A percentile compares a stretch with the other conserved stretches of the same genome.
These are phyloP conservation scores for Alternaria alternata DNA, from an alignment of 2,329 filamentous ascomycete species.

Conservation along the genomic window DNA sequence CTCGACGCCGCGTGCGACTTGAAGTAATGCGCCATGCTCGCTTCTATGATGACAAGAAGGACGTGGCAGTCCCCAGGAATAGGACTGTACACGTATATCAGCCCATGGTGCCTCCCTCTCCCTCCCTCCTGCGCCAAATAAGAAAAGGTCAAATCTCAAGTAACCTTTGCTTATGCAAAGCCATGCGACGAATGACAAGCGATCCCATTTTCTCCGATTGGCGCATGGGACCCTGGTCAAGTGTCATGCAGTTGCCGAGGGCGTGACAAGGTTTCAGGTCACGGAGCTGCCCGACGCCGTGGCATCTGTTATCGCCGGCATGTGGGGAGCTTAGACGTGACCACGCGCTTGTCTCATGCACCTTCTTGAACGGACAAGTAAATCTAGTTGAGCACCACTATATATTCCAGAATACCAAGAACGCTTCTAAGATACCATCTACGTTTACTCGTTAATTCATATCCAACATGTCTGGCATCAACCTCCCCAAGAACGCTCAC, in stretches of 20 bases:
- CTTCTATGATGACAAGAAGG: not conserved
- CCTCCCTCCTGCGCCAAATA: constrained; percentile 2
- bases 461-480: constrained; percentile 36
- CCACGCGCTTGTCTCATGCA: constrained; percentile 18
- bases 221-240: constrained; percentile 9
- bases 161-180: constrained; percentile 1
- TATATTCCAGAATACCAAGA: constrained; percentile 1
- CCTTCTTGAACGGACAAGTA: constrained; percentile 15
- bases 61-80: not conserved
- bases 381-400: not conserved
- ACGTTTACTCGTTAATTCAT: not conserved
- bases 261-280: constrained; percentile 4
- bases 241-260: not conserved
- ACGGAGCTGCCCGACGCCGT: constrained; percentile 20
- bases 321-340: constrained; percentile 2
- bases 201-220: constrained; percentile 15
- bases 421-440: not conserved
- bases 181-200: constrained; percentile 1
- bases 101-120: not conserved
- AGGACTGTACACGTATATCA: not conserved
- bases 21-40: not conserved
- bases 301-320: constrained; percentile 19
- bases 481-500: constrained; percentile 68
- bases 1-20: constrained; percentile 1
- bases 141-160: constrained; percentile 6